Base-by-base conservation (phyloP, 129 eudicot species). In the Rutidosis leptorrhynchoides region DNA sequence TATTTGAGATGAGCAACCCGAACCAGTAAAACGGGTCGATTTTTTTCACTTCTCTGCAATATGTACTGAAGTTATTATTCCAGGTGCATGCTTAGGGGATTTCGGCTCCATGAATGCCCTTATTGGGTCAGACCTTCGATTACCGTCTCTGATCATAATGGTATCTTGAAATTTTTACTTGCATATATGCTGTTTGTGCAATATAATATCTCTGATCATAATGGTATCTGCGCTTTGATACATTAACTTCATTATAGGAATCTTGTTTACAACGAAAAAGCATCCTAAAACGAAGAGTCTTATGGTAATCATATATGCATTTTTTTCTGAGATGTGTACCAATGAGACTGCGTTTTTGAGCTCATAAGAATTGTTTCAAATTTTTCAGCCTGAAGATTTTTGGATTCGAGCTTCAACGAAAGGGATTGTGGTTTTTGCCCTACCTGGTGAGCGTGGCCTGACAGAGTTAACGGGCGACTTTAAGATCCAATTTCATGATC, bases 31-130 rank as follows among this genome's bases (percentile, higher is more conserved):
- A 17, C n/a, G 17, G 70, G 42, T 28, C 27, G 70, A 48, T 9
- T 8, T 45, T 46, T 37, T 37, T 4, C 43, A 2, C 26, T 56
- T 65, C 20, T 12, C 37, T 69, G 6, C 37, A 26, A 9, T 72
- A 22, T 64, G 29, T 62, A 60, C 67, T 74, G 46, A 83, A 45
- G 60, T 30, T 71, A 69, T 33, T 67, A 62, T 79, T 67, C 62
- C 87, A 93, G 99, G 95, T 93, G 95, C 78, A 93, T 93, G 96
- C 84, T 93, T 16, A 88, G 99, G 81, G 99, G 99, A 65, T 93
- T 93, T 55, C 81, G 96, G 72, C 79, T 93, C 28, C 96, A 83
- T 68, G 82, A 79, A 49, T 93, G 99, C 81, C 95, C 99, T 27
- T 86, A 84, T 71, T 93, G 99, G 99, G 80, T 89, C 75, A 84